Conservation (phyloP, 805 yeast species). For the Sungouiella thailandica region DNA sequence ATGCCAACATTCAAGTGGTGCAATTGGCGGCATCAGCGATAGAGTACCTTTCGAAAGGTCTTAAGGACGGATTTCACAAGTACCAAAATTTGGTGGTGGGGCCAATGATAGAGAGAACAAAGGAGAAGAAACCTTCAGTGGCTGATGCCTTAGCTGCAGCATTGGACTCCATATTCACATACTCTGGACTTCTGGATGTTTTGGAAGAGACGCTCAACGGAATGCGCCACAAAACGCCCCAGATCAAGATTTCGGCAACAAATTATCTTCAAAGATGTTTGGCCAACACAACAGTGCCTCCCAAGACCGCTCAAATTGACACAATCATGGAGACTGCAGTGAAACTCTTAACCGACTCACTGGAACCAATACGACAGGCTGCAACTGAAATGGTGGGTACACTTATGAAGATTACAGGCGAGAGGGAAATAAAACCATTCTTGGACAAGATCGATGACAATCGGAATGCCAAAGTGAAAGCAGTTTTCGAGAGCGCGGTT, state of each 20-base stretch:
- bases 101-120: constrained; percentile 74
- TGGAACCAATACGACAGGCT: constrained; percentile 75
- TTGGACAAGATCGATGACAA: constrained; percentile 73
- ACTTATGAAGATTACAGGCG: constrained; percentile 78
- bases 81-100: constrained; percentile 50
- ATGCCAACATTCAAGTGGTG: constrained; percentile 85
- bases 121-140: constrained; percentile 81
- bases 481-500: constrained; percentile 49
- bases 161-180: constrained; percentile 56
- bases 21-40: constrained; percentile 69
- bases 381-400: constrained; percentile 78
- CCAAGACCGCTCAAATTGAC: constrained; percentile 51
- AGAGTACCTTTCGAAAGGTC: constrained; percentile 58
- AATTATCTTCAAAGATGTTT: constrained; percentile 62
- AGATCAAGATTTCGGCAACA: constrained; percentile 66
- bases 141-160: constrained; percentile 65
- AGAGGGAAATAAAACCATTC: constrained; percentile 53
- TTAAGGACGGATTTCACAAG: constrained; percentile 50
- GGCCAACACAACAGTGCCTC: constrained; percentile 42
- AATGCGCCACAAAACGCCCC: constrained; percentile 78
- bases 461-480: constrained; percentile 61
- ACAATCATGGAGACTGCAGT: constrained; percentile 49
- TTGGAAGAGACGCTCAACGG: constrained; percentile 55
- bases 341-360: constrained; percentile 74
- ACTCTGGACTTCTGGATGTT: constrained; percentile 48